Conservation (phyloP, 768 basidiomycete species). For the Tylopilus sp. region DNA sequence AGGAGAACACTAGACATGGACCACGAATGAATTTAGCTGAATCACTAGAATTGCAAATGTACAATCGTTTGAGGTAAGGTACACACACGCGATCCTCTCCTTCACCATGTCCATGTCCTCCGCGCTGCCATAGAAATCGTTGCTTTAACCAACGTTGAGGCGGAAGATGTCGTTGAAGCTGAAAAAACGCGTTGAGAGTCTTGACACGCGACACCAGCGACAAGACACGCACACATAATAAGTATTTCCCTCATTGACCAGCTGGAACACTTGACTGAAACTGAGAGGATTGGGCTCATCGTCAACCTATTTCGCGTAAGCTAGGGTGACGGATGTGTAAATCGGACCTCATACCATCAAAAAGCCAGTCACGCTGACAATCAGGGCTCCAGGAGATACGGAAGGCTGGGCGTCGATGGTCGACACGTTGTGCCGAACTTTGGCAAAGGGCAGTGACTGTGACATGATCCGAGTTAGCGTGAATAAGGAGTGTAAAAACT, state of each 20-base stretch:
- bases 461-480: conserved; percentile 4
- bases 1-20: neutral
- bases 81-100: conserved; percentile 9
- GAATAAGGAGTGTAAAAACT: neutral
- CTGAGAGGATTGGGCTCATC: conserved; percentile 74
- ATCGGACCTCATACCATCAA: conserved; percentile 52
- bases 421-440: conserved; percentile 74
- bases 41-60: conserved; percentile 5
- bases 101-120: conserved; percentile 18
- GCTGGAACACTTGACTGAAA: conserved; percentile 93
- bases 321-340: neutral
- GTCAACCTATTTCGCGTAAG: conserved; percentile 59
- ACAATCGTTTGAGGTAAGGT: conserved; percentile 10
- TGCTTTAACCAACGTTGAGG: conserved; percentile 62
- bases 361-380: conserved; percentile 88
- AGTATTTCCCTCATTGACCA: conserved; percentile 66
- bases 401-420: conserved; percentile 92
- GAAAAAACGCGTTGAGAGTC: conserved; percentile 5
- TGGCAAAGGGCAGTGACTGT: conserved; percentile 75
- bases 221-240: conserved; percentile 76
- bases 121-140: conserved; percentile 2
- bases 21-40: neutral
- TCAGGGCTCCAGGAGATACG: conserved; percentile 45
- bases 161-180: conserved; percentile 92
- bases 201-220: conserved; percentile 1